Evolutionary conservation across 164 flowering plant species (phyloP), one percentile per base, ranked within the genome.

Genomic region (Hamamelis virginiana): DNA sequence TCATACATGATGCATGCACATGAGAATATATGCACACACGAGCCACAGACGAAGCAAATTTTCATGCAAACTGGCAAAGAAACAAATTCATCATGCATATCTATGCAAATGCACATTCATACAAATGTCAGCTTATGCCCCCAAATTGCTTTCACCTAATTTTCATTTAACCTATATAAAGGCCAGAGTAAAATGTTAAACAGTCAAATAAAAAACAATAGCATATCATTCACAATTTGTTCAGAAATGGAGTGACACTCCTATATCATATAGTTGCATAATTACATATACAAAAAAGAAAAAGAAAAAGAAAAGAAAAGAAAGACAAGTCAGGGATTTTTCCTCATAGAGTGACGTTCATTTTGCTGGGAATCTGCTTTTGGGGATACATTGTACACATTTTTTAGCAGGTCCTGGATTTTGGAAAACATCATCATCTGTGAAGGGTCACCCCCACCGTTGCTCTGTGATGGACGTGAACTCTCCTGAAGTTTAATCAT

Each of bases 401-500:
- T 88, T 72, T 85, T 85, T 1, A 89, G 82, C 62, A 89, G 72
- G 78, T 91, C 97, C 70, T 89, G 90, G 53, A 91, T 84, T 76
- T 88, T 89, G 75, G 78, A 76, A 47, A 79, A 80, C 86, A 89
- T 81, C 48, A 80, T 53, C 79, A 75, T 72, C 77, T 80, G 85
- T 14, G 97, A 91, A 50, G 95, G 75, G 63, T 87, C 91, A 58
- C 74, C 81, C 14, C 89, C 85, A 23, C 82, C 79, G 66, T 79
- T 85, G 74, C 83, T 78, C 59, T 81, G 86, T 0, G 87, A 80
- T 33, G 82, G 79, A 26, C 95, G 75, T 0, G 93, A 84, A 71
- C 94, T 86, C 78, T 95, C 99, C 75, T 95, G 95, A 43, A 88
- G 83, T 83, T 90, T 92, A 8, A 95, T 83, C 83, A 87, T 95